Evolutionary conservation across 2,329 filamentous ascomycete species (phyloP).

Genomic region (Metarhizium anisopliae): DNA sequence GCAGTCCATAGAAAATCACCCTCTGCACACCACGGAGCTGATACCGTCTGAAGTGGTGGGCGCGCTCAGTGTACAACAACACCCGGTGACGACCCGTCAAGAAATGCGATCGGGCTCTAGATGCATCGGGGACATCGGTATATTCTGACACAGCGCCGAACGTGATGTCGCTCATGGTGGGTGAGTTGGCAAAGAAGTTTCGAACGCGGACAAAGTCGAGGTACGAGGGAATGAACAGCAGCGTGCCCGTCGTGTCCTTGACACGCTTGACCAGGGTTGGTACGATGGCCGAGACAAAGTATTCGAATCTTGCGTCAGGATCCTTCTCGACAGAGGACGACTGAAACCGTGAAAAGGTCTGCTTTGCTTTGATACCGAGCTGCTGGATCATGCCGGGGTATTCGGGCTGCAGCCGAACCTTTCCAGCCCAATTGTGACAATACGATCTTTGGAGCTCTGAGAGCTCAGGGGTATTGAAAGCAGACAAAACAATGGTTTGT

Average conservation of each 20-base stretch:
- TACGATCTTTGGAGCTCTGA: conserved; percentile 67
- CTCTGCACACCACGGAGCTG: conserved; percentile 70
- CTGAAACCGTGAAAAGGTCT: conserved; percentile 86
- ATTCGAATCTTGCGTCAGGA: conserved; percentile 82
- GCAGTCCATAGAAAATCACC: conserved; percentile 83
- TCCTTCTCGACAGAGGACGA: conserved; percentile 61
- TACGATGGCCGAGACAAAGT: conserved; percentile 76
- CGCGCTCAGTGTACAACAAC: conserved; percentile 84
- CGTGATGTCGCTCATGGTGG: conserved; percentile 39
- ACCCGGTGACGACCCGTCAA: conserved; percentile 72
- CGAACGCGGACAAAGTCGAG: conserved; percentile 90
- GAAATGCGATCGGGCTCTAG: conserved; percentile 82
- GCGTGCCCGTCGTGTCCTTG: conserved; percentile 57
- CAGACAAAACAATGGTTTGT: conserved; percentile 74
- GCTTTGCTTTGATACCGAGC: conserved; percentile 62
- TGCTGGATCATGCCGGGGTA: conserved; percentile 68
- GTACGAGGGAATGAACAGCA: conserved; percentile 88
- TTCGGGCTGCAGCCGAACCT: conserved; percentile 60
- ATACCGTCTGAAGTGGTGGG: conserved; percentile 95
- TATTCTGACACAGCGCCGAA: conserved; percentile 87
- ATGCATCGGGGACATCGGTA: conserved; percentile 66
- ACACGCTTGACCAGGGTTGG: conserved; percentile 62
- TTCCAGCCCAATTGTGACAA: conserved; percentile 75
- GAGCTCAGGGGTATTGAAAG: conserved; percentile 83
- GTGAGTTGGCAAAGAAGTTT: conserved; percentile 77